Evolutionary conservation across 2,329 filamentous ascomycete species (phyloP), one percentile per base, ranked within the genome.

Genomic region (Cryphonectria radicalis): DNA sequence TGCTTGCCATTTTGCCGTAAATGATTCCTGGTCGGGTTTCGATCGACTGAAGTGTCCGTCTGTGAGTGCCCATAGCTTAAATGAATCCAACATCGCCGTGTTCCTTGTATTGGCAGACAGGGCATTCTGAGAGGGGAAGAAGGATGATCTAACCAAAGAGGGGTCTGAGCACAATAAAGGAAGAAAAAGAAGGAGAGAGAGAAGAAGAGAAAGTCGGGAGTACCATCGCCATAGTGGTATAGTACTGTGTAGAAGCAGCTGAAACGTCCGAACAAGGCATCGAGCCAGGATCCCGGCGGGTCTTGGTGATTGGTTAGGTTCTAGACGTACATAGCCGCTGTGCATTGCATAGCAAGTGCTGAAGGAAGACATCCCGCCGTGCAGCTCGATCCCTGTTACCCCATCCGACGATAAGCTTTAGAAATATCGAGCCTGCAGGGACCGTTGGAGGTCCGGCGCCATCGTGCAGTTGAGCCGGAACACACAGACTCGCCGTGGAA

Each of bases 271-370:
- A 68, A 59, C 46, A 59, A 55, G 66, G 57, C 63, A 66, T 22
- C 28, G 68, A 65, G 42, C 63, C 46, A 60, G 46, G 62, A 28
- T 57, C 65, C 66, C 43, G 22, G 42, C 63, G 55, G 35, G 57
- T 53, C 43, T 37, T n/a, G 35, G 40, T 71, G 75, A 78, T 79
- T 79, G 78, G 78, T 63, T 70, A 72, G 65, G 69, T 70, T 71
- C 73, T 73, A 73, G 74, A 73, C 76, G 77, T 76, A 79, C 76
- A 76, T 79, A 79, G 77, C 78, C 78, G 78, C 78, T 76, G 75
- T 79, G 78, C 78, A 79, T 78, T 73, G 77, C 74, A 74, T 74
- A 28, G 73, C 73, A 72, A 73, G 73, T 74, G 70, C 71, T 74
- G 63, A 72, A 63, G 59, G 43, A 63, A 73, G 63, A 71, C 55